These are phyloP conservation scores for Cyberlindnera saturnus DNA, from an alignment of 805 yeast species.

Conservation along the genomic window DNA sequence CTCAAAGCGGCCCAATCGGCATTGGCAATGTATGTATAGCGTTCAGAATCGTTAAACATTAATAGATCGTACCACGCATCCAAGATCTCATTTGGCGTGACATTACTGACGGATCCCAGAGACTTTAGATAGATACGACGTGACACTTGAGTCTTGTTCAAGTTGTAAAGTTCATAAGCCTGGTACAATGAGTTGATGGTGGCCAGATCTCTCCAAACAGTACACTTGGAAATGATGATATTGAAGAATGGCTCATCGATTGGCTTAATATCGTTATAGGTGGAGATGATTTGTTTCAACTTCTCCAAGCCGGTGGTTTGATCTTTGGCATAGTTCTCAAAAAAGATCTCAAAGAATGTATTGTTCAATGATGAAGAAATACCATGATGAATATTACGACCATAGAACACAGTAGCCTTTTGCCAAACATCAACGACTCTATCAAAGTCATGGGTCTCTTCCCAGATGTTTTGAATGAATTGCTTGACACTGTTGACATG, in stretches of 20 bases:
- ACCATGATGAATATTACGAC: constrained; percentile 54
- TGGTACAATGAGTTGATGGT: constrained; percentile 58
- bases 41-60: constrained; percentile 42
- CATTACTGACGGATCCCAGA: constrained; percentile 51
- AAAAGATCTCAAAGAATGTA: constrained; percentile 62
- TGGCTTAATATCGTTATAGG: constrained; percentile 49
- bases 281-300: constrained; percentile 49
- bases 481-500: constrained; percentile 71
- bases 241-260: constrained; percentile 81
- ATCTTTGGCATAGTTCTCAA: constrained; percentile 45
- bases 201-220: constrained; percentile 60
- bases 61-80: constrained; percentile 50
- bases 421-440: constrained; percentile 58
- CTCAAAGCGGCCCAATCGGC: constrained; percentile 84
- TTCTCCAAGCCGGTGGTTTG: constrained; percentile 48
- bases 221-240: constrained; percentile 61
- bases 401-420: constrained; percentile 53
- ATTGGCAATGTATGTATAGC: constrained; percentile 61
- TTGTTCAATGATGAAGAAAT: constrained; percentile 69
- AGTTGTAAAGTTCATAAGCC: constrained; percentile 51
- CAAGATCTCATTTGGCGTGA: constrained; percentile 48
- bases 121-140: constrained; percentile 70
- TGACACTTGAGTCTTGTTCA: constrained; percentile 61
- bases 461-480: constrained; percentile 56
- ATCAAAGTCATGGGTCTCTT: constrained; percentile 49